Percentiles rank a stretch among this genome's conserved stretches.
phyloP scores from a whole-genome alignment of 2,329 filamentous ascomycete species.

The Diaporthe sp. region DNA sequence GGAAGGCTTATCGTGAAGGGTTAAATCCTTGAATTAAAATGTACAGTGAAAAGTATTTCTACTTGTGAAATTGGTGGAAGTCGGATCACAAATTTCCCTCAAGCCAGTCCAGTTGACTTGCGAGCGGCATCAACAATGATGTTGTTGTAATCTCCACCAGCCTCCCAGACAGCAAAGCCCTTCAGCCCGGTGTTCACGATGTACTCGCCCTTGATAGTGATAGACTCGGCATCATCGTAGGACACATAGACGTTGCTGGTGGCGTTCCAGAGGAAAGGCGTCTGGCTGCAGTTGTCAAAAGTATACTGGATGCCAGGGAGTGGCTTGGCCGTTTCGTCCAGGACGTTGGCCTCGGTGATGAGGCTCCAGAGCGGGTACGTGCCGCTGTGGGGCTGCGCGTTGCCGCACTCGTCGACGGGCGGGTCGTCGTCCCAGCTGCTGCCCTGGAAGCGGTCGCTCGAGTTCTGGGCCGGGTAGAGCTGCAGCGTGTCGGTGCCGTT shows the following conservation, averaged over 20 bases:
- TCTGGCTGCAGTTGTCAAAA: slow-evolving; percentile 41
- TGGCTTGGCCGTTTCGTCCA: slow-evolving; percentile 39
- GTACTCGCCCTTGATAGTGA: slow-evolving; percentile 40
- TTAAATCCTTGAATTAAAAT: neutral
- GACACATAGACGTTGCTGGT: slow-evolving; percentile 37
- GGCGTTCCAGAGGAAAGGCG: slow-evolving; percentile 40
- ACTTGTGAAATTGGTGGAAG: neutral
- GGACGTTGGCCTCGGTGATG: slow-evolving; percentile 40
- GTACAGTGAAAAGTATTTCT: neutral
- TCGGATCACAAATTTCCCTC: neutral
- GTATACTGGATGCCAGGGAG: slow-evolving; percentile 26
- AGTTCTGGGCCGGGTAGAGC: slow-evolving; percentile 42
- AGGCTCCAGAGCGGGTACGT: slow-evolving; percentile 41
- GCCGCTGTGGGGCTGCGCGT: slow-evolving; percentile 37
- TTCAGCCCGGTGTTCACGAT: slow-evolving; percentile 35
- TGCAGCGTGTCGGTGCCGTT: slow-evolving; percentile 30
- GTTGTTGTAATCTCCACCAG: slow-evolving; percentile 43
- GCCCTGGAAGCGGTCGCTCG: slow-evolving; percentile 41
- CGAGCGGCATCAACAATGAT: slow-evolving; percentile 38
- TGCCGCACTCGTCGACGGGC: slow-evolving; percentile 39
- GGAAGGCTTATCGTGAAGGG: neutral
- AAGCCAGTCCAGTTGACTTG: slow-evolving; percentile 31
- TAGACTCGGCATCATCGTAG: slow-evolving; percentile 41
- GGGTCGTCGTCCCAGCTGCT: slow-evolving; percentile 43
- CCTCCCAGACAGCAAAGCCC: slow-evolving; percentile 41